Base-by-base conservation (phyloP, 306 rosid species). In the Casuarina cunninghamiana region DNA sequence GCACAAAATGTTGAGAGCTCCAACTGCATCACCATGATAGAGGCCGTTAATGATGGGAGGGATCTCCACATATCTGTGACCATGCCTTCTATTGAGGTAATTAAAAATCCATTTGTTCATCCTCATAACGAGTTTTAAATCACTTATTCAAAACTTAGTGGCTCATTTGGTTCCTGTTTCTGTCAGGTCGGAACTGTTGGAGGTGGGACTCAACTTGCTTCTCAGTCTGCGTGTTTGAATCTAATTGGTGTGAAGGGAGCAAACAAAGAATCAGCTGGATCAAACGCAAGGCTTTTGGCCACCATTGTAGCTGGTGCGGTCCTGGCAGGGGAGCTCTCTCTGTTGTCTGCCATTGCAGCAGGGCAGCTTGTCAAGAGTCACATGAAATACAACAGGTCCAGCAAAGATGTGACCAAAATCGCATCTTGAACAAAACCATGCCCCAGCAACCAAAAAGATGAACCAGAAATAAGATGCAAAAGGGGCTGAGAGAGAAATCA, bases 1-100 rank as follows among this genome's bases (percentile, higher is more conserved):
- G 96, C 96, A 75, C 93, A 91, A 83, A 91, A 91, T 85, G 84
- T 91, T 32, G 96, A 91, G 86, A 91, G 96, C 80, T 91, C 93
- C 41, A 92, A 90, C 62, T 88, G 96, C 79, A 87, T 88, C 38
- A 85, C 93, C 73, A 90, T 90, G 94, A 87, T 90, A 90, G 94
- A 87, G 79, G 78, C 94, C n/a, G 79, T 87, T 46, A 87, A 90
- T 54, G 75, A 84, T 58, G 94, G 94, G 76, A 87, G 82, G 71
- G 91, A 90, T 81, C 94, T 90, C 80, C 94, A 90, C 75, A 16
- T 90, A 74, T 90, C 94, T 50, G 94, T 90, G 63, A 82, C 94
- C 41, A 90, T 90, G 94, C 94, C 94, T 76, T 90, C 91, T 3
- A 43, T 90, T 57, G 94, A 90, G 94, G 94, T 90, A 86, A 48